These are phyloP conservation scores for Naganishia vaughanmartiniae DNA, from an alignment of 768 basidiomycete species.

Conservation along the genomic window DNA sequence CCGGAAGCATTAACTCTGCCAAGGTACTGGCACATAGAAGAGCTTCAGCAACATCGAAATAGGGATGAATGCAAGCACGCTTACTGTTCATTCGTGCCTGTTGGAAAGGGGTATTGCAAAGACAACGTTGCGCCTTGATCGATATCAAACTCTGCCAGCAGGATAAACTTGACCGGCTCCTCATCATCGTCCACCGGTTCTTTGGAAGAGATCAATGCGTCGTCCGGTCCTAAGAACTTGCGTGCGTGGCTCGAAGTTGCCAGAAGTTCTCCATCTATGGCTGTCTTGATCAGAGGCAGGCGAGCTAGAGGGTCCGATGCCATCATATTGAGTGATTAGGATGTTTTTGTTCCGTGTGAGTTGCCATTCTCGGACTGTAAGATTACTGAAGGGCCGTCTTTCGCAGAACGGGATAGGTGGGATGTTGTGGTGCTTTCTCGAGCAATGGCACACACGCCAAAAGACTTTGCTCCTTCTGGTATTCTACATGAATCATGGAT, in stretches of 20 bases:
- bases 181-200: constrained; percentile 32
- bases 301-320: background rate
- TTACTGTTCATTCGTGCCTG: constrained; percentile 92
- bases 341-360: background rate
- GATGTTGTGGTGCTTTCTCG: background rate
- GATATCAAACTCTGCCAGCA: constrained; percentile 99
- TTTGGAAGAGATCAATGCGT: background rate
- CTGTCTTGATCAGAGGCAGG: background rate
- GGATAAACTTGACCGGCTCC: constrained; percentile 68
- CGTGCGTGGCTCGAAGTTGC: background rate
- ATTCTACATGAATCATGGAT: no score
- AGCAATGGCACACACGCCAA: background rate
- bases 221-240: background rate
- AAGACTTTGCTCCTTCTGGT: background rate
- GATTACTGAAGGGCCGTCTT: background rate
- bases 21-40: constrained; percentile 62
- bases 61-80: constrained; percentile 38
- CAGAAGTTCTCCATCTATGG: background rate
- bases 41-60: background rate
- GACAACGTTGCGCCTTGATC: constrained; percentile 87
- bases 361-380: background rate
- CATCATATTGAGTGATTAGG: background rate
- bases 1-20: constrained; percentile 96
- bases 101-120: constrained; percentile 91
- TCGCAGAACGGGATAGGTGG: no score